phyloP scores from a whole-genome alignment of 331 rosid genomes.

The Quercus tomentella region DNA sequence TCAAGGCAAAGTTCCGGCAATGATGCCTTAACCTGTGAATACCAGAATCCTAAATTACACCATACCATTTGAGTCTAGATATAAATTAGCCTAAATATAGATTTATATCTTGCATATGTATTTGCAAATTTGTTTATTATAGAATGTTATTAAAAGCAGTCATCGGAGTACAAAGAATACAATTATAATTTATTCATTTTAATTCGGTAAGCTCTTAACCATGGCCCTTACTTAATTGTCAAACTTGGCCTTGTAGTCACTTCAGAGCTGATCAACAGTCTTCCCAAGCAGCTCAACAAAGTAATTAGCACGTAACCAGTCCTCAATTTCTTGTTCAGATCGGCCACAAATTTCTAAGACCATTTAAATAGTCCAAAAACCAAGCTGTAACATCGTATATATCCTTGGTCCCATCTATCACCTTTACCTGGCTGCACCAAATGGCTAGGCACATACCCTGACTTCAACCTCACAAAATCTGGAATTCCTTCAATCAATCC shows the following conservation, averaged over 20 bases:
- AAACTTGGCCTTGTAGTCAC: slow-evolving; percentile 1
- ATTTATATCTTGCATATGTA: no score
- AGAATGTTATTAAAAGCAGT: not conserved
- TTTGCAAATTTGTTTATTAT: no score
- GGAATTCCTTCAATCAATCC: slow-evolving; percentile 44
- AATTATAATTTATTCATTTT: not conserved
- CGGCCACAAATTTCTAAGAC: slow-evolving; percentile 32
- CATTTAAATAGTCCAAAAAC: slow-evolving; percentile 40
- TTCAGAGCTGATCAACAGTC: no score
- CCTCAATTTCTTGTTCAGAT: slow-evolving; percentile 31
- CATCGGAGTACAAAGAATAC: not conserved
- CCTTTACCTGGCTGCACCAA: slow-evolving; percentile 38
- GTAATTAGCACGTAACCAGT: slow-evolving; percentile 22
- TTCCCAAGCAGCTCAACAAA: slow-evolving; percentile 21
- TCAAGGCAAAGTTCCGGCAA: no score
- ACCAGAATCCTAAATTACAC: no score
- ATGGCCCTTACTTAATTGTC: not conserved
- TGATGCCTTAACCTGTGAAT: no score
- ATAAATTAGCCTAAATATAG: no score
- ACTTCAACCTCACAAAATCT: slow-evolving; percentile 36
- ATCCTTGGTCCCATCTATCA: slow-evolving; percentile 34
- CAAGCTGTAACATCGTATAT: slow-evolving; percentile 26
- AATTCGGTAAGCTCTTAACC: not conserved
- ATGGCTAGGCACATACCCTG: slow-evolving; percentile 32
- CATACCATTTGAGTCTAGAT: no score